phyloP scores from a whole-genome alignment of 257 asterid species.

The Forsythia suspensa region DNA sequence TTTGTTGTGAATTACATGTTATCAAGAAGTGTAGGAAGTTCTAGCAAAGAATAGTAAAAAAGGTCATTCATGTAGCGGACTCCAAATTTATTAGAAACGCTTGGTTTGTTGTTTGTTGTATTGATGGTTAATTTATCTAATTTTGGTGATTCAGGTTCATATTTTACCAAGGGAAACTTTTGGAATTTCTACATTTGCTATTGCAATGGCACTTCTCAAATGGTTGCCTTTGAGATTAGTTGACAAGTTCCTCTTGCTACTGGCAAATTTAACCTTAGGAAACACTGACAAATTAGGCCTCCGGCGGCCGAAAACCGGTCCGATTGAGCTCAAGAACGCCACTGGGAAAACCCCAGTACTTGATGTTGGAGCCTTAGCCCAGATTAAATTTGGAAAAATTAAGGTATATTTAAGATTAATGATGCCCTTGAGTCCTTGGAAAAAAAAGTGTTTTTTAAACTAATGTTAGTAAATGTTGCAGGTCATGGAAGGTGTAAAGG shows the following conservation, averaged over 20 bases:
- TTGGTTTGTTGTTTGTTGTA: too few relatives aligned
- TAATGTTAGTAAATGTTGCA: constrained; percentile 19
- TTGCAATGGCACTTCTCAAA: constrained; percentile 68
- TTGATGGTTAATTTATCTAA: not conserved
- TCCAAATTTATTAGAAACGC: not conserved
- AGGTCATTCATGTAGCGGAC: not conserved
- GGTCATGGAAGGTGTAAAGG: constrained; percentile 76
- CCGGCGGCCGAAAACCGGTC: constrained; percentile 87
- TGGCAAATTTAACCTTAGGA: constrained; percentile 59
- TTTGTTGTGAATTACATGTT: too few relatives aligned
- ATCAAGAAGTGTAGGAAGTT: not conserved
- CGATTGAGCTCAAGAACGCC: constrained; percentile 78
- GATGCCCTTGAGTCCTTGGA: not conserved
- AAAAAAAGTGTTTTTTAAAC: not conserved
- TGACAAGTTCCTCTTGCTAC: constrained; percentile 60
- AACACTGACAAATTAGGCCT: constrained; percentile 65
- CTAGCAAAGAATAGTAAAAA: too few relatives aligned
- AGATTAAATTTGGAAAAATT: constrained; percentile 65
- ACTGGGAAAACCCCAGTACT: constrained; percentile 95
- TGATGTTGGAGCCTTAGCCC: constrained; percentile 84
- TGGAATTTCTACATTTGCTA: constrained; percentile 71
- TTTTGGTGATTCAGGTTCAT: constrained; percentile 58
- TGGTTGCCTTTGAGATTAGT: constrained; percentile 75
- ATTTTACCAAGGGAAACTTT: constrained; percentile 83
- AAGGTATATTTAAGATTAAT: constrained; percentile 38